Conservation (phyloP, 768 basidiomycete genomes). For the Psilocybe cyanescens region DNA sequence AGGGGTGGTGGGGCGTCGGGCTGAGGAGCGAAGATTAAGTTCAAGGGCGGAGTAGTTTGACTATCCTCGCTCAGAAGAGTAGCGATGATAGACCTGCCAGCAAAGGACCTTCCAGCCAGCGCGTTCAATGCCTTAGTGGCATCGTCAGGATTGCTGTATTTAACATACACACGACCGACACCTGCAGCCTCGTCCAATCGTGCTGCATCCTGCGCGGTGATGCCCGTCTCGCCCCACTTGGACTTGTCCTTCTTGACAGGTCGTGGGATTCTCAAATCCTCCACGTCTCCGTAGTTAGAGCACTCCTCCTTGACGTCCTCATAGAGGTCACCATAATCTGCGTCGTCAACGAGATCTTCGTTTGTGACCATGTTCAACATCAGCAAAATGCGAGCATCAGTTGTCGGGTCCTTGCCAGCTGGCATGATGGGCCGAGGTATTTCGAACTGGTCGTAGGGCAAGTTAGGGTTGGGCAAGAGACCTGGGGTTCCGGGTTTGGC, state of each 20-base stretch:
- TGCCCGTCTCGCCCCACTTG: conserved; percentile 75
- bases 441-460: conserved; percentile 83
- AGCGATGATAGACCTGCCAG: conserved; percentile 85
- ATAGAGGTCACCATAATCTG: conserved; percentile 92
- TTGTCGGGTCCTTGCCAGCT: conserved; percentile 64
- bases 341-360: conserved; percentile 88
- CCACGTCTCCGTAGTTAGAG: conserved; percentile 75
- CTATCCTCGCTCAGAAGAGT: conserved; percentile 84
- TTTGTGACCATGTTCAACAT: conserved; percentile 99
- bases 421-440: conserved; percentile 90
- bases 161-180: conserved; percentile 95
- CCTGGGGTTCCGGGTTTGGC: conserved; percentile 75
- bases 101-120: conserved; percentile 89
- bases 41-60: conserved; percentile 81
- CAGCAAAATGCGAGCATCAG: conserved; percentile 84
- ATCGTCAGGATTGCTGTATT: conserved; percentile 65
- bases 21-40: conserved; percentile 83
- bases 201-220: conserved; percentile 66
- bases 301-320: conserved; percentile 96
- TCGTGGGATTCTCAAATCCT: conserved; percentile 87
- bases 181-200: conserved; percentile 88
- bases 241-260: conserved; percentile 86
- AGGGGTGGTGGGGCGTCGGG: conserved; percentile 83
- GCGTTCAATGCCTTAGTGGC: conserved; percentile 79
- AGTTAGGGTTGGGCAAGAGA: conserved; percentile 65